phyloP scores from a whole-genome alignment of 306 rosid species.

The Dalbergia cultrata region DNA sequence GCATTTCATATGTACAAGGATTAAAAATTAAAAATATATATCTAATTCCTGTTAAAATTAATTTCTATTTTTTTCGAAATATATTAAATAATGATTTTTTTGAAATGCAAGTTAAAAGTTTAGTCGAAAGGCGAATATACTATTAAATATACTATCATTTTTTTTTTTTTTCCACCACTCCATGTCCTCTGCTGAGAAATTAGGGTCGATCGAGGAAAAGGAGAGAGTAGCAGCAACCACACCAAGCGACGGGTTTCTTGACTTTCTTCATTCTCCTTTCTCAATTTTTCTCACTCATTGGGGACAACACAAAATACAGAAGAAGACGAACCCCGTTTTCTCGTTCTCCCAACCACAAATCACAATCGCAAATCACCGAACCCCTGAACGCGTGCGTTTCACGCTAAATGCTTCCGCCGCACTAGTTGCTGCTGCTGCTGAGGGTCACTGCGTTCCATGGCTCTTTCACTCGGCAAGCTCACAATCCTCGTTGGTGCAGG shows the following conservation, averaged over 20 bases:
- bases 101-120: not conserved
- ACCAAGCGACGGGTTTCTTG: not conserved
- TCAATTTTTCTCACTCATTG: not conserved
- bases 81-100: no score
- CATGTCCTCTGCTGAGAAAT: not conserved
- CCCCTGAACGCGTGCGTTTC: slow-evolving; percentile 31
- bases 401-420: slow-evolving; percentile 49
- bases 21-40: no score
- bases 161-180: not conserved
- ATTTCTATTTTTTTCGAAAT: not conserved
- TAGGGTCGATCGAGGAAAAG: not conserved
- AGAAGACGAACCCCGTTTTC: not conserved
- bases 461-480: slow-evolving; percentile 81
- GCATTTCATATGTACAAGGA: no score
- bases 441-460: slow-evolving; percentile 63
- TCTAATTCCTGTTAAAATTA: not conserved
- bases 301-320: not conserved
- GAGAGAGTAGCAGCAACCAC: not conserved
- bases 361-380: slow-evolving; percentile 16
- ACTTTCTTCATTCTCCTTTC: not conserved
- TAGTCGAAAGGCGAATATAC: slow-evolving; percentile 17
- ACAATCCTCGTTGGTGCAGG: slow-evolving; percentile 96
- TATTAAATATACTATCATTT: not conserved
- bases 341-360: not conserved
- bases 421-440: slow-evolving; percentile 31